A percentile compares a stretch with the other conserved stretches of the same genome.
These are phyloP conservation scores for Cardamine chenopodiifolia DNA, from an alignment of 345 rosid species.

Conservation along the genomic window DNA sequence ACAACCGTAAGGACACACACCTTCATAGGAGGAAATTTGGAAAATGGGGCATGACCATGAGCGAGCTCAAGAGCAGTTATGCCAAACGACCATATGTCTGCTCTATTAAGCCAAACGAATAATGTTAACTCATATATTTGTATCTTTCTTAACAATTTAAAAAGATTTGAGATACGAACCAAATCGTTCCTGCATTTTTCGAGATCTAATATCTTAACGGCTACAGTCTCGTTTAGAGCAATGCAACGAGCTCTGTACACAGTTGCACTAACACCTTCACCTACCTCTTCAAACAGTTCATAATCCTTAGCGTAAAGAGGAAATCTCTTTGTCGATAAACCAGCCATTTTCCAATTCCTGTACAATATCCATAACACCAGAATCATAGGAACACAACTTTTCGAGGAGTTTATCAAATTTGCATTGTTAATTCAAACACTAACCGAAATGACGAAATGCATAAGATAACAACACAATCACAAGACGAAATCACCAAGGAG, in stretches of 20 bases:
- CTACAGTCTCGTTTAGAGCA: constrained; percentile 73
- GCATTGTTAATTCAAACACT: neutral
- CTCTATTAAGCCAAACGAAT: constrained; percentile 52
- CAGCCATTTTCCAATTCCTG: constrained; percentile 24
- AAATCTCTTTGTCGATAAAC: constrained; percentile 52
- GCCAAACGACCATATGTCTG: constrained; percentile 91
- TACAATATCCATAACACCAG: neutral
- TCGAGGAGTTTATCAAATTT: neutral
- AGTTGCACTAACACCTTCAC: constrained; percentile 86
- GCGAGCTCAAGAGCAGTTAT: constrained; percentile 92
- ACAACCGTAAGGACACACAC: constrained; percentile 41
- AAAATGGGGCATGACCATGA: constrained; percentile 94
- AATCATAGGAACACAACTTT: neutral
- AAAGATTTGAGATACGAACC: constrained; percentile 47
- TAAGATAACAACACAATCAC: neutral
- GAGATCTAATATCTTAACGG: constrained; percentile 78
- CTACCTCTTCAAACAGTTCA: constrained; percentile 74
- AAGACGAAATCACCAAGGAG: neutral
- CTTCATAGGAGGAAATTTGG: constrained; percentile 90
- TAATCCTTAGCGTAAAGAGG: constrained; percentile 70
- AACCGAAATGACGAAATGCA: constrained; percentile 1
- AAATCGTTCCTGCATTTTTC: constrained; percentile 83
- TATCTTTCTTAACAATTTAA: neutral
- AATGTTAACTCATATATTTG: no score
- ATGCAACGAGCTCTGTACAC: constrained; percentile 79